These are phyloP conservation scores for Triticum turgidum DNA, from an alignment of 176 grass and related monocot genomes.

Conservation along the genomic window DNA sequence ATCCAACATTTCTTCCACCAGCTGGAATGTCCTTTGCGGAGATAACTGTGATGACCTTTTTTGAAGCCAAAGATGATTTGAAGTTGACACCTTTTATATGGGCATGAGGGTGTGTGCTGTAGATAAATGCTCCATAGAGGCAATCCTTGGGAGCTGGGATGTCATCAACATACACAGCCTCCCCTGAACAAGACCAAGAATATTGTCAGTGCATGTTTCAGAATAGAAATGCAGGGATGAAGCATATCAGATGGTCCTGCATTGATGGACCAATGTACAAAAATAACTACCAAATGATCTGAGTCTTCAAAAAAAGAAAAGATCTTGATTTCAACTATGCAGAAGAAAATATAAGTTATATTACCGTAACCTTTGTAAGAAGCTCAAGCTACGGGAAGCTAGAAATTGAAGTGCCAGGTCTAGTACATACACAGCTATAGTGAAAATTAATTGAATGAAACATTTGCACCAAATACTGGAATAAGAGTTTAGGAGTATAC, in stretches of 20 bases:
- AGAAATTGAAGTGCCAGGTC: neutral
- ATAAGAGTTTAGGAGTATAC: conserved; percentile 42
- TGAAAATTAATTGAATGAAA: neutral
- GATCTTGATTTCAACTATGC: neutral
- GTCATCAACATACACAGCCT: conserved; percentile 88
- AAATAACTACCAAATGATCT: neutral
- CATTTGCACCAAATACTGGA: neutral
- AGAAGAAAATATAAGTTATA: neutral
- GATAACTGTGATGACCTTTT: conserved; percentile 63
- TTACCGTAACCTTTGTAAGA: neutral
- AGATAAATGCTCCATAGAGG: conserved; percentile 86
- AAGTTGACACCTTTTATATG: conserved; percentile 51
- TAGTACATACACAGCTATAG: neutral
- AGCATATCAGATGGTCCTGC: neutral
- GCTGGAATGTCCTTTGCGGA: conserved; percentile 73
- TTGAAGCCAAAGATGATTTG: conserved; percentile 48
- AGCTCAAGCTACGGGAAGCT: neutral
- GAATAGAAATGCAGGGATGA: neutral
- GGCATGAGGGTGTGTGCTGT: conserved; percentile 72
- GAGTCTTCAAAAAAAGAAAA: neutral
- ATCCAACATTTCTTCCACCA: conserved; percentile 61
- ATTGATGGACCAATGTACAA: neutral
- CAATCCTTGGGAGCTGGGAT: conserved; percentile 82
- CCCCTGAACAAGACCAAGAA: conserved; percentile 43
- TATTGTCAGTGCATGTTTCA: conserved; percentile 24